Evolutionary conservation across 1,284 basidiomycete species (phyloP).

Genomic region (Cerrena zonata): DNA sequence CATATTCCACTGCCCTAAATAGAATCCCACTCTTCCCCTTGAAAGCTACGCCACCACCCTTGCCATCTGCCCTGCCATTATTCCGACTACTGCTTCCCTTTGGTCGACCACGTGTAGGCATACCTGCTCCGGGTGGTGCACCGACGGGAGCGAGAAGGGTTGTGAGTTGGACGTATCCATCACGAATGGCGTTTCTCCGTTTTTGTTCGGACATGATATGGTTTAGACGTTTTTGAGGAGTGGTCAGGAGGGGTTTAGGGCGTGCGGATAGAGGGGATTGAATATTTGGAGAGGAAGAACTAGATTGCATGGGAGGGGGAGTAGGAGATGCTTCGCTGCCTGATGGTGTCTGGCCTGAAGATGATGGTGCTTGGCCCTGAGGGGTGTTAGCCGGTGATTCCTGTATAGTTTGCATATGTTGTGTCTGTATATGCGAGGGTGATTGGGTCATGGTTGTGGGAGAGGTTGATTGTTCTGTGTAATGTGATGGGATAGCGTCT

Average conservation of each 20-base stretch:
- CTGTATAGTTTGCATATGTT: too few species aligned
- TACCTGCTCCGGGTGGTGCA: constrained; percentile 52
- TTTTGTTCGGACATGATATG: constrained; percentile 92
- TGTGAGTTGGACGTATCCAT: constrained; percentile 81
- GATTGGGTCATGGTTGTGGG: background rate
- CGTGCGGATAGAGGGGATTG: constrained; percentile 27
- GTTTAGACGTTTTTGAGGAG: constrained; percentile 86
- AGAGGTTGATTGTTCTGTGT: background rate
- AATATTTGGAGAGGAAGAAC: constrained; percentile 13
- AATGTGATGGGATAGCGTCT: background rate
- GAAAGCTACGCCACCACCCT: constrained; percentile 33
- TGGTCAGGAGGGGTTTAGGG: constrained; percentile 63
- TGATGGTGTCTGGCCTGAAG: background rate
- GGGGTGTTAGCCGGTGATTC: background rate
- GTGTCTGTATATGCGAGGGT: too few species aligned
- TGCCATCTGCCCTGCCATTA: constrained; percentile 16
- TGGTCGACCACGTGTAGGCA: constrained; percentile 72
- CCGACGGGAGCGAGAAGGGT: constrained; percentile 70
- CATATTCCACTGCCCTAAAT: constrained; percentile 75
- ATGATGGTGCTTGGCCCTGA: background rate
- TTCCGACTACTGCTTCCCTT: constrained; percentile 61
- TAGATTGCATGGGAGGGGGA: constrained; percentile 10
- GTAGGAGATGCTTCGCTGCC: constrained; percentile 6
- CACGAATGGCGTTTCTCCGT: constrained; percentile 81
- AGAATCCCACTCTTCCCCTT: constrained; percentile 80